Percentiles rank a stretch among this genome's conserved stretches.
phyloP scores from a whole-genome alignment of 2,329 filamentous ascomycete genomes.

The Huntiella bhutanensis region DNA sequence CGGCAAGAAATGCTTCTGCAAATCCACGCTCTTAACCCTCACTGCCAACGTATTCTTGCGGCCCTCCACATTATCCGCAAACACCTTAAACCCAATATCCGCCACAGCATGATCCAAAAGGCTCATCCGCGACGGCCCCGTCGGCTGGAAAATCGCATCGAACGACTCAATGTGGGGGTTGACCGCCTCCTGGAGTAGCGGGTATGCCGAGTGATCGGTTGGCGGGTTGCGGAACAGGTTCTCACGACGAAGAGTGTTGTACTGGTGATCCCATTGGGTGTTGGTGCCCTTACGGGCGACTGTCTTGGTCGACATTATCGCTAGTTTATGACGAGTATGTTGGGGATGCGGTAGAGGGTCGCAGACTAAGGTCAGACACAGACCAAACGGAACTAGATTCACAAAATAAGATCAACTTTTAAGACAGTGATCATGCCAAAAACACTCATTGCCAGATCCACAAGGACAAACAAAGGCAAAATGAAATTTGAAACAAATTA shows the following conservation, averaged over 20 bases:
- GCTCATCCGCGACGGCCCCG: neutral
- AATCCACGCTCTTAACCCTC: slow-evolving; percentile 59
- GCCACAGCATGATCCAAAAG: slow-evolving; percentile 54
- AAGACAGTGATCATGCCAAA: too few relatives aligned
- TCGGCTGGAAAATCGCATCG: slow-evolving; percentile 56
- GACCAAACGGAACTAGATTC: slow-evolving; percentile 2
- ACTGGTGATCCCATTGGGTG: slow-evolving; percentile 68
- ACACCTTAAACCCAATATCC: slow-evolving; percentile 81
- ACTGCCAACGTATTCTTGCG: slow-evolving; percentile 59
- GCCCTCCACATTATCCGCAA: slow-evolving; percentile 50
- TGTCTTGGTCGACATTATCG: too few relatives aligned
- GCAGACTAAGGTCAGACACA: slow-evolving; percentile 4
- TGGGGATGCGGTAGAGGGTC: slow-evolving; percentile 5
- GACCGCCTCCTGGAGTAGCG: slow-evolving; percentile 67
- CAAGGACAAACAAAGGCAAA: neutral
- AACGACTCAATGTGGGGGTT: slow-evolving; percentile 89
- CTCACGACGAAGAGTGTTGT: slow-evolving; percentile 70
- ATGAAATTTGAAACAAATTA: neutral
- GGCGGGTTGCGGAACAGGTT: slow-evolving; percentile 79
- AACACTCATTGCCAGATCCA: neutral
- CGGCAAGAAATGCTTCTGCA: slow-evolving; percentile 67
- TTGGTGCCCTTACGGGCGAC: slow-evolving; percentile 27
- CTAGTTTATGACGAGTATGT: too few relatives aligned
- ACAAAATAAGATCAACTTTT: slow-evolving; percentile 1
- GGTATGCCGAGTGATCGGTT: slow-evolving; percentile 72